Base-by-base conservation (phyloP, 2,329 filamentous ascomycete species). In the Penicillium sp. region DNA sequence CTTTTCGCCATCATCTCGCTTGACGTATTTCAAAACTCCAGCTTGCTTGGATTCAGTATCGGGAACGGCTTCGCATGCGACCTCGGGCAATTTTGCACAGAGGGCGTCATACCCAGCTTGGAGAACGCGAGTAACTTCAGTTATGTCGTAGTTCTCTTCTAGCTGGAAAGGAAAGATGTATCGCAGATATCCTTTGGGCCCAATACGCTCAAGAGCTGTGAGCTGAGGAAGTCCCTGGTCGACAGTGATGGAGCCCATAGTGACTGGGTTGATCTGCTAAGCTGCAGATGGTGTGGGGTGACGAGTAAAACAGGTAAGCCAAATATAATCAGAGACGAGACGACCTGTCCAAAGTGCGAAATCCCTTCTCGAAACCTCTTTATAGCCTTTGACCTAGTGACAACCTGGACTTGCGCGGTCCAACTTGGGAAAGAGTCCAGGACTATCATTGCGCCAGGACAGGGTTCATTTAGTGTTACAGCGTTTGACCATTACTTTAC, bases 161-260 rank as follows among this genome's bases (percentile, higher is more conserved):
- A 76, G 63, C 48, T 73, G 69, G 31, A 76, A 70, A 3, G 70
- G 70, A 44, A 76, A 74, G n/a, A 74, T 56, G 42, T 71, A 70
- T 14, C 71, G 71, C 7, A 74, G 63, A 50, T 69, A 75, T 16
- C 68, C 71, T 48, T 73, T 74, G 3, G 73, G 72, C 0, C 72
- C 72, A 31, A 69, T 70, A 35, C 71, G 71, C 61, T 76, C 72
- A 55, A 70, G 56, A 42, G 62, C 62, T n/a, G 66, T 71, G 33
- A 63, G 64, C 56, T 54, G 47, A 21, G 55, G 29, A n/a, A 37
- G 19, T 26, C 43, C 33, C 10, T 16, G n/a, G 45, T n/a, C 6
- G 29, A 31, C 4, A 3, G 14, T 10, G 19, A 39, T 35, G 11
- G 47, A 49, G 24, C 47, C 47, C 47, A 49, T 49, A 11, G 1